Evolutionary conservation across 495 filamentous ascomycete species (phyloP), one percentile per base, ranked within the genome.

Genomic region (Friedmanniomyces simplex): DNA sequence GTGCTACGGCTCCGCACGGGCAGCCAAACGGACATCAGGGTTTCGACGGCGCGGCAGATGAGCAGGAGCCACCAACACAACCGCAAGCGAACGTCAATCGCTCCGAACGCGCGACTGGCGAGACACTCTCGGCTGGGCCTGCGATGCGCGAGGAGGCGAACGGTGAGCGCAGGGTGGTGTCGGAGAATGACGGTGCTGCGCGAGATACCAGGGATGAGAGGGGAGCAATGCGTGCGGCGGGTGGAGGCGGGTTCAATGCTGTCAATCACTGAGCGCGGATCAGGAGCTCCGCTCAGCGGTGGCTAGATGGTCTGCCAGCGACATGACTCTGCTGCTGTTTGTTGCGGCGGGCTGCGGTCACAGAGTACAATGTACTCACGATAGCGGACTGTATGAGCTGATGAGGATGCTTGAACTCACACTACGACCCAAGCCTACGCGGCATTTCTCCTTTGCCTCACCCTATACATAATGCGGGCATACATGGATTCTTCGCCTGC

Each of bases 191-290:
- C 13, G 21, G 11, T 41, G 18, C 7, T 49, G 34, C 50, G 42
- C 52, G 16, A 55, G 52, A 36, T 16, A 30, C 14, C 25, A 13
- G 14, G 39, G 39, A 43, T 16, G 39, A 43, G 39, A 43, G 39
- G 39, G 52, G 36, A 22, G 58, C 32, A 42, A 24, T 14, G 16
- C 14, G 7, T 36, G 47, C n/a, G n/a, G 36, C 41, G 11, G 39
- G 21, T 32, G 63, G 49, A 1, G 60, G 57, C 13, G 66, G 61
- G 1, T 67, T 67, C 51, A 69, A 60, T 25, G 63, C 67, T 21
- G 63, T 66, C 21, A 67, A 67, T 50, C 57, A 59, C 46, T 60
- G 51, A 55, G 3, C 28, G 10, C 28, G 10, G 4, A 32, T 32
- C 28, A 32, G 28, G 28, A 10, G 28, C 28, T 32, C 28, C 28